phyloP scores from a whole-genome alignment of 306 rosid species.

The Acacia acuminata region DNA sequence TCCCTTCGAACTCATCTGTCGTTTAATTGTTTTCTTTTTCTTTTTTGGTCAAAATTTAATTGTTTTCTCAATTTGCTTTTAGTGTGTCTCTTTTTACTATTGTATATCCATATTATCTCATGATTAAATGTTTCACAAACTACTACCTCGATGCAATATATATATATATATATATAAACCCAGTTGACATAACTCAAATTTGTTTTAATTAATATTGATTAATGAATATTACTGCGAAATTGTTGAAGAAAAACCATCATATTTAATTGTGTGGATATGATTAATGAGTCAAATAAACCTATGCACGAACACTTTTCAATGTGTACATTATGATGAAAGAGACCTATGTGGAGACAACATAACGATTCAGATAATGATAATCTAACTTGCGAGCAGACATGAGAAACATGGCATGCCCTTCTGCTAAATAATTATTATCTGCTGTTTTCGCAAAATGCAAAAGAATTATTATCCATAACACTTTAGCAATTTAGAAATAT shows the following conservation, averaged over 20 bases:
- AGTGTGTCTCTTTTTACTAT: too few species aligned
- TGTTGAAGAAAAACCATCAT: not conserved
- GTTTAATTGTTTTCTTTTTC: too few species aligned
- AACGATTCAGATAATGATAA: constrained; percentile 19
- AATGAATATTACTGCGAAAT: not conserved
- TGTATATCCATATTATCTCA: too few species aligned
- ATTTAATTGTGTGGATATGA: not conserved
- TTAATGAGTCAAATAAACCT: not conserved
- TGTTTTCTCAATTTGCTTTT: too few species aligned
- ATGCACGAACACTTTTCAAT: not conserved
- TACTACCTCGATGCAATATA: too few species aligned
- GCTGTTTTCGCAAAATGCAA: not conserved
- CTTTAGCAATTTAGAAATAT: not conserved
- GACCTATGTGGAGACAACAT: constrained; percentile 21
- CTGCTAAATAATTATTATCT: not conserved
- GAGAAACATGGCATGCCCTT: not conserved
- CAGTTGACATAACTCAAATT: not conserved
- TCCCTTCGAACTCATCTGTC: too few species aligned
- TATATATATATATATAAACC: not conserved
- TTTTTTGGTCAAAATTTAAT: too few species aligned
- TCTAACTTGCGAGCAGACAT: not conserved
- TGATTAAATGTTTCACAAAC: too few species aligned
- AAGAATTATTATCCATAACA: not conserved
- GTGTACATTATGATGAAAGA: constrained; percentile 1
- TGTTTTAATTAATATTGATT: not conserved